phyloP scores from a whole-genome alignment of 1,284 basidiomycete genomes.

The Dichomitus squalens region DNA sequence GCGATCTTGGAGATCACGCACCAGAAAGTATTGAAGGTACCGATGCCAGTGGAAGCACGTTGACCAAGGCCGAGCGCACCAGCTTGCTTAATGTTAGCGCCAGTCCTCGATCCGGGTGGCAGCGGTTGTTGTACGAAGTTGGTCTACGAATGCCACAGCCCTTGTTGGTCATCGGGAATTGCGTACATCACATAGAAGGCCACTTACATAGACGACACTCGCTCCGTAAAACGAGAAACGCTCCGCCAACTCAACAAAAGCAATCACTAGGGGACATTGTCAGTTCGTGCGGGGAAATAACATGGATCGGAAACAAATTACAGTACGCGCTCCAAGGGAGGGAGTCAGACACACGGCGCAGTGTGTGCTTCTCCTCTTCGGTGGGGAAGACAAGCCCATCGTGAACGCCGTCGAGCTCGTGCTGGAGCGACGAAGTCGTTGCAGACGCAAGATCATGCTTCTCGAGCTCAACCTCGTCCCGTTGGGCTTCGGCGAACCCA shows the following conservation, averaged over 20 bases:
- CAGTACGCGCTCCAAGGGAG: conserved; percentile 71
- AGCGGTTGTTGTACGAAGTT: conserved; percentile 76
- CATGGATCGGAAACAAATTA: conserved; percentile 37
- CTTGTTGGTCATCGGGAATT: conserved; percentile 6
- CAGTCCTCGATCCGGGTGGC: conserved; percentile 67
- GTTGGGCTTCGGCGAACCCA: conserved; percentile 32
- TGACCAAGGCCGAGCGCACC: conserved; percentile 74
- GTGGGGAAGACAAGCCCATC: conserved; percentile 69
- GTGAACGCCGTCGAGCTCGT: conserved; percentile 47
- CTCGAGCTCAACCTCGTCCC: conserved; percentile 28
- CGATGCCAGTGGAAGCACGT: conserved; percentile 69
- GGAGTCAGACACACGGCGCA: conserved; percentile 63
- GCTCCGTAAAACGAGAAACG: conserved; percentile 75
- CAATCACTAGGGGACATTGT: conserved; percentile 53
- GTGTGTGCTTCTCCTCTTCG: conserved; percentile 61
- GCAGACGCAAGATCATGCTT: conserved; percentile 29
- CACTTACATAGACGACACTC: conserved; percentile 64
- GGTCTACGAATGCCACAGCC: conserved; percentile 44
- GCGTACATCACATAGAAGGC: no score
- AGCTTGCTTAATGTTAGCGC: conserved; percentile 62
- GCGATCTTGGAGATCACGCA: no score
- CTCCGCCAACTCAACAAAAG: conserved; percentile 71
- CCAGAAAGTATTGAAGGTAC: conserved; percentile 68
- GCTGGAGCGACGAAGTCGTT: conserved; percentile 15
- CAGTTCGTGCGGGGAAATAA: not conserved